Evolutionary conservation across 1,284 basidiomycete genomes (phyloP).

Genomic region (Sporisorium iseilematis-ciliati): DNA sequence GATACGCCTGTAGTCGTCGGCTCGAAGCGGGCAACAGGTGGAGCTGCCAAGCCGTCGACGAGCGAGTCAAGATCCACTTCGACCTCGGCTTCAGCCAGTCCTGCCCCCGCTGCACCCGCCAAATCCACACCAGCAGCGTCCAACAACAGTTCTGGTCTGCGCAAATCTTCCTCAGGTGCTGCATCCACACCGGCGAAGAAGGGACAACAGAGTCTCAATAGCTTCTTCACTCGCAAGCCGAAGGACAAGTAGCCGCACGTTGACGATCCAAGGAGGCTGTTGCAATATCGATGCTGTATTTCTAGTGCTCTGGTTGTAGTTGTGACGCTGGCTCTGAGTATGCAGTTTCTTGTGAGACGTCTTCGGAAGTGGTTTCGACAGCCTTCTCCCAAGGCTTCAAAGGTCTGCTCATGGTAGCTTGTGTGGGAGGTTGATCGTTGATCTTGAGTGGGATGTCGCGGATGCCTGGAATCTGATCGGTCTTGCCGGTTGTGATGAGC

Average conservation of each 20-base stretch:
- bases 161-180: slow-evolving; percentile 22
- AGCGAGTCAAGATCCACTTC: slow-evolving; percentile 22
- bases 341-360: neutral
- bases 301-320: neutral
- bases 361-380: slow-evolving; percentile 4
- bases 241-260: slow-evolving; percentile 20
- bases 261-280: too few relatives aligned
- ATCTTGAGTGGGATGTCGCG: slow-evolving; percentile 66
- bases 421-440: slow-evolving; percentile 58
- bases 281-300: neutral
- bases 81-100: slow-evolving; percentile 37
- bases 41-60: slow-evolving; percentile 8
- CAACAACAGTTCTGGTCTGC: slow-evolving; percentile 19
- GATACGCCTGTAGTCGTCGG: slow-evolving; percentile 33
- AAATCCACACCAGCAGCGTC: slow-evolving; percentile 26
- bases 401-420: slow-evolving; percentile 49
- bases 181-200: slow-evolving; percentile 41
- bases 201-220: slow-evolving; percentile 56
- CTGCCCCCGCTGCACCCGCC: slow-evolving; percentile 23
- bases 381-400: slow-evolving; percentile 64
- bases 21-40: slow-evolving; percentile 24
- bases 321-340: slow-evolving; percentile 10
- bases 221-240: slow-evolving; percentile 55
- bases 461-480: slow-evolving; percentile 66
- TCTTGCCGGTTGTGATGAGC: slow-evolving; percentile 65